Conservation (phyloP, 1,139 yeast genomes). For the Candida neerlandica region DNA sequence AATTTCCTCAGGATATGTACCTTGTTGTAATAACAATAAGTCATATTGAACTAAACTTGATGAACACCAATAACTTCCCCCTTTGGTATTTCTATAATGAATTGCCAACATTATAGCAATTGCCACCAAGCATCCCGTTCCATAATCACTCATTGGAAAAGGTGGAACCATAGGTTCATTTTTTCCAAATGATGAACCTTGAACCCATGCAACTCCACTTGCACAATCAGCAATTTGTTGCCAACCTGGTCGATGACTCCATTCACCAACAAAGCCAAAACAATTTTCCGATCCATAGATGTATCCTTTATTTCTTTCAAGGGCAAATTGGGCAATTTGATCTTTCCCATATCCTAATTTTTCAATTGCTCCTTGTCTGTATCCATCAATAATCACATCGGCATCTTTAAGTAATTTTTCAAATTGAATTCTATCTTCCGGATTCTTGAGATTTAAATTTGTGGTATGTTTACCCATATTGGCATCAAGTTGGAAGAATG, state of each 20-base stretch:
- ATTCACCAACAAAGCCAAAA: slow-evolving; percentile 33
- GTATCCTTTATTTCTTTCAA: slow-evolving; percentile 29
- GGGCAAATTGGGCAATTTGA: slow-evolving; percentile 23
- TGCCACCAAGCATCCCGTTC: slow-evolving; percentile 36
- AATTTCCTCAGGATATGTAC: slow-evolving; percentile 23
- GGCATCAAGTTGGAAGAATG: slow-evolving; percentile 34
- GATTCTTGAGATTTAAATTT: slow-evolving; percentile 27
- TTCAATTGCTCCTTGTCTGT: slow-evolving; percentile 29
- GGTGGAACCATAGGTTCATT: slow-evolving; percentile 37
- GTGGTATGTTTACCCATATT: slow-evolving; percentile 35
- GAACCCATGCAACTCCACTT: slow-evolving; percentile 35
- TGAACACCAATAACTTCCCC: slow-evolving; percentile 34
- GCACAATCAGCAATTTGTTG: slow-evolving; percentile 39
- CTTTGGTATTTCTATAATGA: slow-evolving; percentile 25
- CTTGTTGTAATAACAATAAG: slow-evolving; percentile 29
- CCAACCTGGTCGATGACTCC: slow-evolving; percentile 36
- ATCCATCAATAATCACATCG: slow-evolving; percentile 33
- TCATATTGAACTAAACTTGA: slow-evolving; percentile 35
- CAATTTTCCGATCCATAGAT: slow-evolving; percentile 35
- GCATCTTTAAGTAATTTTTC: slow-evolving; percentile 29
- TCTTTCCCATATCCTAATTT: slow-evolving; percentile 31
- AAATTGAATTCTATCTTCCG: slow-evolving; percentile 24
- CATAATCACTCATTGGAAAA: slow-evolving; percentile 38
- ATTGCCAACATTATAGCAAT: slow-evolving; percentile 30
- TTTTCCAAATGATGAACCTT: slow-evolving; percentile 29